A percentile compares a stretch with the other conserved stretches of the same genome.
Evolutionary conservation across 768 basidiomycete genomes (phyloP).

Genomic region (Boletus huronensis): DNA sequence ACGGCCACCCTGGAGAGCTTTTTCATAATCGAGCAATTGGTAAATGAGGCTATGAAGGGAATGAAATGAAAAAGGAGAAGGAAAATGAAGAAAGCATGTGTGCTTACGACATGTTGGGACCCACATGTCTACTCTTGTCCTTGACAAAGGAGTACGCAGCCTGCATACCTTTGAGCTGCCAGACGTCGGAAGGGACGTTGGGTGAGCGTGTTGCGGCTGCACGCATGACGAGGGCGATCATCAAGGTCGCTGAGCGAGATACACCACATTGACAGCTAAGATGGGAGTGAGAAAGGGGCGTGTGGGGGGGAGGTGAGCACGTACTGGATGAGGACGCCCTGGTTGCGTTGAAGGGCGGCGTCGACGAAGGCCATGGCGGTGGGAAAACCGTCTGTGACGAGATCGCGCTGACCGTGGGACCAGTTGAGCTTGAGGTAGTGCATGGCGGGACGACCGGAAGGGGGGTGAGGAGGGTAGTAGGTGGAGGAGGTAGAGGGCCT

Average conservation of each 20-base stretch:
- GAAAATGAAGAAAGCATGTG: conserved; percentile 21
- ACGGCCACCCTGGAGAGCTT: conserved; percentile 53
- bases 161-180: conserved; percentile 84
- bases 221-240: conserved; percentile 91
- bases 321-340: conserved; percentile 83
- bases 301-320: conserved; percentile 33
- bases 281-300: conserved; percentile 13
- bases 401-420: conserved; percentile 93
- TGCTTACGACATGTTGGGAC: conserved; percentile 93
- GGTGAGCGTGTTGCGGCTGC: conserved; percentile 71
- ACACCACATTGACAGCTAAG: conserved; percentile 90
- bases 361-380: conserved; percentile 81
- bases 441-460: conserved; percentile 71
- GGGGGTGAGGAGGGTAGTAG: conserved; percentile 63
- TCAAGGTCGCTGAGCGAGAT: conserved; percentile 84
- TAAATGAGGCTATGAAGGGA: conserved; percentile 70
- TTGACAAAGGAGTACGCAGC: conserved; percentile 88
- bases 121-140: conserved; percentile 80
- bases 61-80: conserved; percentile 21
- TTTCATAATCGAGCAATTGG: conserved; percentile 90
- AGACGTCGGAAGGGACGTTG: conserved; percentile 68
- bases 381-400: conserved; percentile 75
- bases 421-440: conserved; percentile 88
- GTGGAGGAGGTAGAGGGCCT: conserved; percentile 42
- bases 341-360: conserved; percentile 66